phyloP scores from a whole-genome alignment of 495 filamentous ascomycete species.

The Viridothelium virens region DNA sequence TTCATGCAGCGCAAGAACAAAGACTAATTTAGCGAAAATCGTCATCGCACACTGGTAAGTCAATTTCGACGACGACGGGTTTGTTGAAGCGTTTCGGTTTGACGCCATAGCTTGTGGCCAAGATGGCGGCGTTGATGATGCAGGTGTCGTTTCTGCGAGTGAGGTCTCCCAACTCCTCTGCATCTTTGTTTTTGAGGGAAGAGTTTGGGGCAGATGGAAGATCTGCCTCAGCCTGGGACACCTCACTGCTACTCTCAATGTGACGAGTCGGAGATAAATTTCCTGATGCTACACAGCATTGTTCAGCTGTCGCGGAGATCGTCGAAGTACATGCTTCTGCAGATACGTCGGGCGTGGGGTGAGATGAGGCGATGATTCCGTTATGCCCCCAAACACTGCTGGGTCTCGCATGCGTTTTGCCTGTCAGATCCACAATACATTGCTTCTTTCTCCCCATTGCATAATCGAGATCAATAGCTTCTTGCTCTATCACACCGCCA shows the following conservation, averaged over 20 bases:
- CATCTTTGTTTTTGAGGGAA: background rate
- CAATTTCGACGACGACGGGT: slow-evolving; percentile 69
- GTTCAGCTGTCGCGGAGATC: background rate
- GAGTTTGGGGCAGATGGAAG: background rate
- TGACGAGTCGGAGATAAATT: background rate
- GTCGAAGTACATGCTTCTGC: slow-evolving; percentile 4
- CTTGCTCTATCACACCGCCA: background rate
- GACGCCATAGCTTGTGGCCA: slow-evolving; percentile 53
- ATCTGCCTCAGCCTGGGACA: background rate
- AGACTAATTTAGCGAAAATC: background rate
- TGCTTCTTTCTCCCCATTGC: slow-evolving; percentile 49
- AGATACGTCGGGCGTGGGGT: slow-evolving; percentile 3
- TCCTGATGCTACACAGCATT: background rate
- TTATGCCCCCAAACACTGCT: slow-evolving; percentile 35
- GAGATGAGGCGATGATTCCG: background rate
- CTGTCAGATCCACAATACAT: slow-evolving; percentile 50
- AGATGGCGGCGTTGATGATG: slow-evolving; percentile 68
- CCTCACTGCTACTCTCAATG: background rate
- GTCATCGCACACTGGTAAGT: slow-evolving; percentile 49
- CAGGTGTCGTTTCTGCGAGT: slow-evolving; percentile 53
- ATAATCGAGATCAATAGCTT: slow-evolving; percentile 35
- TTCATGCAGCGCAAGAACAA: background rate
- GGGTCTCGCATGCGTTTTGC: slow-evolving; percentile 33
- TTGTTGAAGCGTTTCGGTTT: slow-evolving; percentile 57
- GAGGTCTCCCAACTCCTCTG: background rate